phyloP scores from a whole-genome alignment of 768 basidiomycete genomes.

The Porphyrellus cyaneotinctus region DNA sequence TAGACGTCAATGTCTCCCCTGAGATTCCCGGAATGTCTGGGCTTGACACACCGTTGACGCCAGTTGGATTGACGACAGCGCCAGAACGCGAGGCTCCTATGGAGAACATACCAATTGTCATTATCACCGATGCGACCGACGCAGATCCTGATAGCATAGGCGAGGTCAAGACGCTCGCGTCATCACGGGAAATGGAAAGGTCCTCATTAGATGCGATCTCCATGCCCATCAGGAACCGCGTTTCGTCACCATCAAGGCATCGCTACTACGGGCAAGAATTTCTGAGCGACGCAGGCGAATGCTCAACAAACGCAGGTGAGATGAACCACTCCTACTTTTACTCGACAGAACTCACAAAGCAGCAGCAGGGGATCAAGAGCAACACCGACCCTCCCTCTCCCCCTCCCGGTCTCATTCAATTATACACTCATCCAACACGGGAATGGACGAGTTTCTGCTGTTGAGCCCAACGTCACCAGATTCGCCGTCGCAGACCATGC shows the following conservation, averaged over 20 bases:
- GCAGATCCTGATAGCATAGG: not conserved
- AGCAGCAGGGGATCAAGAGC: not conserved
- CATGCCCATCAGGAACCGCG: slow-evolving; percentile 17
- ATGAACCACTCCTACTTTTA: not conserved
- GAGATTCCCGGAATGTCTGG: not conserved
- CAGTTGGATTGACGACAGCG: not conserved
- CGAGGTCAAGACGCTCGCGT: slow-evolving; percentile 7
- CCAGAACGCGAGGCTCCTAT: not conserved
- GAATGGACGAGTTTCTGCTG: slow-evolving; percentile 24
- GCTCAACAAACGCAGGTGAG: not conserved
- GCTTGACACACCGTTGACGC: not conserved
- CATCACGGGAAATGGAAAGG: not conserved
- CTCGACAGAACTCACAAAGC: not conserved
- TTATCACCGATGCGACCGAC: slow-evolving; percentile 17
- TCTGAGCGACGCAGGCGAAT: not conserved
- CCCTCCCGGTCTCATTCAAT: slow-evolving; percentile 13
- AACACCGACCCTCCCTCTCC: slow-evolving; percentile 15
- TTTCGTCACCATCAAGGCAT: slow-evolving; percentile 16
- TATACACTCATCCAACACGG: slow-evolving; percentile 11
- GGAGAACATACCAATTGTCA: slow-evolving; percentile 17
- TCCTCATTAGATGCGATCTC: slow-evolving; percentile 6
- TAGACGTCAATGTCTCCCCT: slow-evolving; percentile 13
- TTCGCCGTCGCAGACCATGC: slow-evolving; percentile 2
- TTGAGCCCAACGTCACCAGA: slow-evolving; percentile 7
- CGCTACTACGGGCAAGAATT: slow-evolving; percentile 20